Conservation (phyloP, 768 basidiomycete genomes). For the Tephrocybe sp. region DNA sequence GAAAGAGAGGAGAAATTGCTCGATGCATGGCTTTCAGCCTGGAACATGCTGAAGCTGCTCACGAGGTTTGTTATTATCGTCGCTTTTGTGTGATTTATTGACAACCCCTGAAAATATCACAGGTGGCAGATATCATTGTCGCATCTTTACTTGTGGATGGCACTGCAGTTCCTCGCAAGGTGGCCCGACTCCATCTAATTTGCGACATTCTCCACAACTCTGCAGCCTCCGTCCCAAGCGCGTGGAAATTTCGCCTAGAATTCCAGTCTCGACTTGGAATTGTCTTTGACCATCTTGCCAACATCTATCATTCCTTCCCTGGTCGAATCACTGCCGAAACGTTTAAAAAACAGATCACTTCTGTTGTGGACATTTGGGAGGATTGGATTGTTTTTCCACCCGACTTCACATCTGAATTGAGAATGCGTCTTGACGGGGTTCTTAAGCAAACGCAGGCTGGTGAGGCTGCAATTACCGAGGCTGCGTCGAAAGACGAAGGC, state of each 20-base stretch:
- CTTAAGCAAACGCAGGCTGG: constrained; percentile 25
- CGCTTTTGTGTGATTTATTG: not conserved
- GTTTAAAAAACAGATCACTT: constrained; percentile 89
- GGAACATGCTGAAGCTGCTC: constrained; percentile 93
- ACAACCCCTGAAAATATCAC: not conserved
- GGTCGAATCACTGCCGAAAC: constrained; percentile 95
- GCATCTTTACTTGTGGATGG: constrained; percentile 83
- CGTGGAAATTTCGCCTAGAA: constrained; percentile 96
- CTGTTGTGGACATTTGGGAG: constrained; percentile 95
- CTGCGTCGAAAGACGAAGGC: constrained; percentile 24
- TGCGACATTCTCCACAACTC: constrained; percentile 99
- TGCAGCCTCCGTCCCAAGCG: constrained; percentile 88
- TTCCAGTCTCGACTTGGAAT: constrained; percentile 90
- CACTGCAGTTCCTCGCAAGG: constrained; percentile 97
- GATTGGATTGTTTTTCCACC: constrained; percentile 97
- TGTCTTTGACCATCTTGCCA: constrained; percentile 93
- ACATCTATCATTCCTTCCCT: constrained; percentile 93
- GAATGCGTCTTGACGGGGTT: constrained; percentile 70
- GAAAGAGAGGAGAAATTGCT: constrained; percentile 87
- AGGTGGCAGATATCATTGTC: constrained; percentile 92
- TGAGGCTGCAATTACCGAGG: constrained; percentile 25
- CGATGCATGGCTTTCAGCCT: constrained; percentile 97
- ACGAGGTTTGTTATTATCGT: constrained; percentile 58
- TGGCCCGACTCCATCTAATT: constrained; percentile 91
- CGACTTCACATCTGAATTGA: constrained; percentile 75